Evolutionary conservation across 2,329 filamentous ascomycete genomes (phyloP), one percentile per base, ranked within the genome.

Genomic region (Neoscytalidium dimidiatum): DNA sequence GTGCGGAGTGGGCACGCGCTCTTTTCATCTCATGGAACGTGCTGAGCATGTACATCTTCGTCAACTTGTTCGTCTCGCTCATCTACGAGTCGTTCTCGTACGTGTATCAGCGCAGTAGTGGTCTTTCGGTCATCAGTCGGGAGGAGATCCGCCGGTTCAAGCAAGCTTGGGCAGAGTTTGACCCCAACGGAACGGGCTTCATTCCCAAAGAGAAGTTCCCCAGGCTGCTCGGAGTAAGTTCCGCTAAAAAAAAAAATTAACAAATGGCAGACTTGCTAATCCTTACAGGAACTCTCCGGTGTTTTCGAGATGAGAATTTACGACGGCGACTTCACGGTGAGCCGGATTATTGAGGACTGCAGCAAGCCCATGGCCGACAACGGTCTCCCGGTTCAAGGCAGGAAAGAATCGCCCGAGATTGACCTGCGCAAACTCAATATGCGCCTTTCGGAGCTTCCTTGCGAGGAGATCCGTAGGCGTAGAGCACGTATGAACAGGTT

Each of bases 1-100:
- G 94, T 79, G 86, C 88, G 58, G 86, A 88, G 43, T 99, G 95
- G 93, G 93, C 95, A 7, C 86, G 93, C 60, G 87, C 89, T 35
- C 83, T 99, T 9, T 99, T 99, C 81, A 93, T 98, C 65, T 88
- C 90, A 4, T 99, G 95, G 95, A 99, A 99, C 81, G 94, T 99
- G 72, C 86, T 99, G 78, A 98, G 94, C 90, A 99, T 99, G 95
- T 99, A 99, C 80, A 96, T 99, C 73, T 99, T 99, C 73, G 94
- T 98, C 74, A 97, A 94, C 74, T 82, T 99, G 74, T 99, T 99
- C 77, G 94, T 99, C 66, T 99, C 95, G 56, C 88, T 99, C 76
- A 99, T 99, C 71, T 99, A 96, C 80, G 95, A 99, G 81, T 98
- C 94, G 79, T 99, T 99, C 84, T 97, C 93, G 76, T 99, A 99